phyloP scores from a whole-genome alignment of 345 rosid genomes.

The Eucalyptus shirleyi region DNA sequence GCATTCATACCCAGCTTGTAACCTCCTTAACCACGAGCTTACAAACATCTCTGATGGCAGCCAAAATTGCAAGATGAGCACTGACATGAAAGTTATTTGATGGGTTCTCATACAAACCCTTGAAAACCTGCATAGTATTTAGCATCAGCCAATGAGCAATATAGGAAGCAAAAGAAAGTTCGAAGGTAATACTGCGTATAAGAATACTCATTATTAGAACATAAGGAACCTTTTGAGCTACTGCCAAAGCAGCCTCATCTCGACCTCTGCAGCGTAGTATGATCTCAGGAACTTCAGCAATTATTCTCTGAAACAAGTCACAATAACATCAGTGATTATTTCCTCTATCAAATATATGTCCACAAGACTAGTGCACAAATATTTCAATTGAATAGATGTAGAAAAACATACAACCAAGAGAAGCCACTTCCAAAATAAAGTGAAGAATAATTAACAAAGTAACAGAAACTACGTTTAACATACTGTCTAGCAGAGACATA shows the following conservation, averaged over 20 bases:
- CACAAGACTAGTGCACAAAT: not conserved
- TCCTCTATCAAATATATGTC: not conserved
- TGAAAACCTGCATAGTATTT: slow-evolving; percentile 46
- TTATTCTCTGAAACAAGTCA: slow-evolving; percentile 39
- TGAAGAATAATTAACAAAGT: not conserved
- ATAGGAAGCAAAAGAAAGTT: not conserved
- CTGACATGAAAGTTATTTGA: slow-evolving; percentile 61
- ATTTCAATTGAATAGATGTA: not conserved
- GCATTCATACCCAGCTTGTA: slow-evolving; percentile 76
- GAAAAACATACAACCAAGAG: not conserved
- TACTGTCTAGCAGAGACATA: not conserved
- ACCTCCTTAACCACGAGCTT: slow-evolving; percentile 92
- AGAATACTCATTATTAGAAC: not conserved
- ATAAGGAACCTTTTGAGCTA: slow-evolving; percentile 67
- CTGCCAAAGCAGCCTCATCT: slow-evolving; percentile 97
- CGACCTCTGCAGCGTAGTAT: slow-evolving; percentile 86
- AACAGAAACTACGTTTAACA: not conserved
- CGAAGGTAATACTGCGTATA: not conserved
- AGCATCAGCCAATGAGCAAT: not conserved
- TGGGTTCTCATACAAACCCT: slow-evolving; percentile 80
- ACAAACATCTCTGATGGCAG: slow-evolving; percentile 90
- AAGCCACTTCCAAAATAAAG: not conserved
- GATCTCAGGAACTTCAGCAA: slow-evolving; percentile 92
- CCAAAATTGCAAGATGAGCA: slow-evolving; percentile 77
- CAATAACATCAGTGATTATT: not conserved